Evolutionary conservation across 176 grass and related monocot genomes (phyloP), one percentile per base, ranked within the genome.

Genomic region (Aegilops tauschii): DNA sequence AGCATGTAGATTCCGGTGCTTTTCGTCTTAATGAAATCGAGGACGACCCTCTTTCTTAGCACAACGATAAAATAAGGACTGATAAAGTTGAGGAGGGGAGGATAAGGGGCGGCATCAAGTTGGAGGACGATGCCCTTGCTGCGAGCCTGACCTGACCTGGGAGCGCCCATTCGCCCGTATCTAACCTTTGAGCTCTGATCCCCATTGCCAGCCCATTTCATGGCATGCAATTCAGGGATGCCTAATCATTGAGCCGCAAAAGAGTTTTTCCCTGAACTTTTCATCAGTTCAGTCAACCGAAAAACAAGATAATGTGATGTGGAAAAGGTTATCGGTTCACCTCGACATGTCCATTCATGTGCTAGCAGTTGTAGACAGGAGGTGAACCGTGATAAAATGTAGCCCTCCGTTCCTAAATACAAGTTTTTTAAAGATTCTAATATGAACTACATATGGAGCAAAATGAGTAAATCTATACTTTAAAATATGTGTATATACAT

Each of bases 141-240:
- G 28, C 70, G 77, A 78, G 25, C 27, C 14, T 56, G 86, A 95
- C 21, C 76, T 52, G 44, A 52, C 27, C 31, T 37, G 63, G 63
- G 49, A 78, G 59, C 82, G 77, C 80, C 88, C 80, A 87, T 82
- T 58, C 65, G 8, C 17, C 61, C 73, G 69, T 83, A 80, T 85
- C 76, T 85, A 28, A 86, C 61, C 73, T 78, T 58, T 70, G 40
- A 85, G 44, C 62, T 40, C 69, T 23, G 12, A 42, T 61, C 39
- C 72, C 78, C 44, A 32, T 58, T 13, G 35, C 76, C 45, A 40
- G 61, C 81, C 72, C 82, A 70, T 82, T 80, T 85, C 58, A 42
- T 20, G 78, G 25, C 18, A 83, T 61, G 81, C 56, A 20, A 32
- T 29, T 74, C 8, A 64, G 5, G 65, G 77, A 82, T 32, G 52